Percentiles rank a stretch among this genome's conserved stretches.
phyloP scores from a whole-genome alignment of 441 rosid genomes.

The Gossypium davidsonii region DNA sequence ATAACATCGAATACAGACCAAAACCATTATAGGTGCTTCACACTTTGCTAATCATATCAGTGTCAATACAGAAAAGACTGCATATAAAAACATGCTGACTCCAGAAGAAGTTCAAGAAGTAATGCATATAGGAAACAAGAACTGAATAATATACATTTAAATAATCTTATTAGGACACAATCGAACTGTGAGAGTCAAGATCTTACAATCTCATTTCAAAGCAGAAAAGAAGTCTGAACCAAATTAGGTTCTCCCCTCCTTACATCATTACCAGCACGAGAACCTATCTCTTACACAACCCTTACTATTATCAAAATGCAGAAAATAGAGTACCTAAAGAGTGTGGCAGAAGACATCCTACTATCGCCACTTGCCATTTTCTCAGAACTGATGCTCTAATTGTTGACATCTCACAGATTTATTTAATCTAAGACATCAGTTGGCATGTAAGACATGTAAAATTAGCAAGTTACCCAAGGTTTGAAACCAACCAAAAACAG shows the following conservation, averaged over 20 bases:
- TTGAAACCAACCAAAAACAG: neutral
- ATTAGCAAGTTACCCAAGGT: neutral
- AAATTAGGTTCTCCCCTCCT: neutral
- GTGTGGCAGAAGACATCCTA: neutral
- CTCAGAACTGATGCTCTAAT: neutral
- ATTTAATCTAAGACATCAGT: neutral
- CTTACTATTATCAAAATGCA: neutral
- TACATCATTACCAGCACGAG: neutral
- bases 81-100: neutral
- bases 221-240: neutral
- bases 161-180: neutral
- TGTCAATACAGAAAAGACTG: neutral
- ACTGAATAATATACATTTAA: neutral
- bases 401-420: neutral
- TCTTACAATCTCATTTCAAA: neutral
- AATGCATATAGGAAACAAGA: neutral
- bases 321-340: neutral
- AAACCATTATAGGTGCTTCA: neutral
- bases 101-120: neutral
- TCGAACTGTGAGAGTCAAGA: conserved; percentile 2
- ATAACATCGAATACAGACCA: neutral
- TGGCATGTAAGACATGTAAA: neutral
- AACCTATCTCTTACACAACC: neutral
- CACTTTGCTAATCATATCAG: neutral
- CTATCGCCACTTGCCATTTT: neutral